Conservation (phyloP, 1,139 yeast species). For the Diutina sp. region DNA sequence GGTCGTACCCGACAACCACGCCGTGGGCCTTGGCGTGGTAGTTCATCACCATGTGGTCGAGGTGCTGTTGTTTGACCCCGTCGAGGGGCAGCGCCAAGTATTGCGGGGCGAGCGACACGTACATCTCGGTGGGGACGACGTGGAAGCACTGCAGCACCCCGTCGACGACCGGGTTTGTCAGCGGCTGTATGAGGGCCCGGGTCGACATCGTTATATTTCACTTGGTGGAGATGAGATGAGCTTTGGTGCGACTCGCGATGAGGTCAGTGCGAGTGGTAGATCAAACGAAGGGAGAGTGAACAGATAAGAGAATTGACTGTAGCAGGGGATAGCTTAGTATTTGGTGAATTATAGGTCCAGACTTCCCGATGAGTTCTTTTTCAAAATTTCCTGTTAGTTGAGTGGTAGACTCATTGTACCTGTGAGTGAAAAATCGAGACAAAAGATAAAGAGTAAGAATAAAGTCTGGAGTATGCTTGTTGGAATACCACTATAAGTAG, state of each 20-base stretch:
- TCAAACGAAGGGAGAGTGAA: background rate
- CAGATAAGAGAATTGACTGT: no score
- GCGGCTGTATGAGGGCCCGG: background rate
- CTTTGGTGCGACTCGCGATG: background rate
- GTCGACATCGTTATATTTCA: background rate
- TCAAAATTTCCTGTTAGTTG: no score
- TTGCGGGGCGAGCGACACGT: slow-evolving; percentile 79
- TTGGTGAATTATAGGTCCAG: background rate
- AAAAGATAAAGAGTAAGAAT: no score
- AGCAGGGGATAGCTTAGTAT: no score
- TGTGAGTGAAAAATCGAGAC: no score
- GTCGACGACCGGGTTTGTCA: slow-evolving; percentile 8
- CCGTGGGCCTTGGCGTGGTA: slow-evolving; percentile 66
- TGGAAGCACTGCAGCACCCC: slow-evolving; percentile 56
- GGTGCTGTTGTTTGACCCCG: slow-evolving; percentile 77
- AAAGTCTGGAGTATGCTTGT: no score
- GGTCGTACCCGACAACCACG: slow-evolving; percentile 68
- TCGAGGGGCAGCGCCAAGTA: slow-evolving; percentile 53
- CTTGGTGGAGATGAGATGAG: background rate
- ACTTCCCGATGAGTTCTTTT: no score
- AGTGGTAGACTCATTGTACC: no score
- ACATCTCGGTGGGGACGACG: slow-evolving; percentile 48
- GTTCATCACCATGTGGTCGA: slow-evolving; percentile 82
- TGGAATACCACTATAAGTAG: no score
- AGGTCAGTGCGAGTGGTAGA: background rate